A percentile compares a stretch with the other conserved stretches of the same genome.
Conservation (phyloP, 345 rosid genomes). For the Moricandia arvensis region DNA sequence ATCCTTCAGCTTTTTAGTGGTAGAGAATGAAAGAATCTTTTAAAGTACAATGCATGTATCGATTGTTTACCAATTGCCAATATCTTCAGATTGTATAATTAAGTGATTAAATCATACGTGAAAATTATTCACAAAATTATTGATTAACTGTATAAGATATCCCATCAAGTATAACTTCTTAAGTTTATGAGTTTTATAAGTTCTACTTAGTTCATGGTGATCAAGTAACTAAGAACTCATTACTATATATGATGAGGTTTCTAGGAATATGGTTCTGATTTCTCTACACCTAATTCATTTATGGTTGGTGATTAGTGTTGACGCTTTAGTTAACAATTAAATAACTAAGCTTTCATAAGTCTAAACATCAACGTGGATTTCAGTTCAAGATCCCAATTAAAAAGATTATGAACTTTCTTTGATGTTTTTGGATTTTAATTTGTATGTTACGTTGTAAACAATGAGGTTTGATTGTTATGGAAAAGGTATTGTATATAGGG, state of each 20-base stretch:
- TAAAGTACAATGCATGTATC: constrained; percentile 12
- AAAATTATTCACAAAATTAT: not conserved
- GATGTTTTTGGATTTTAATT: not conserved
- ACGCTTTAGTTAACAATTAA: not conserved
- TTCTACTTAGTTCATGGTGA: not conserved
- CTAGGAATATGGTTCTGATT: not conserved
- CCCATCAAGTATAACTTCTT: not conserved
- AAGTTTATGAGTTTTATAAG: not conserved
- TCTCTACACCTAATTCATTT: not conserved
- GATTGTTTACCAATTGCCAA: not conserved
- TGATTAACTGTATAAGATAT: not conserved
- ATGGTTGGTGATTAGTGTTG: not conserved
- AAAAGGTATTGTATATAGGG: not conserved
- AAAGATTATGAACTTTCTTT: not conserved
- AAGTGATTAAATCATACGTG: not conserved
- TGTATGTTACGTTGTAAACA: not conserved
- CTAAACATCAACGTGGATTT: not conserved
- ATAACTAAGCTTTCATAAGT: not conserved
- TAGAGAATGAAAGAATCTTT: constrained; percentile 35
- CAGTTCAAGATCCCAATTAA: not conserved
- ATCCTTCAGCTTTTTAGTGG: constrained; percentile 8
- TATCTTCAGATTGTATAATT: not conserved
- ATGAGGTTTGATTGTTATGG: not conserved
- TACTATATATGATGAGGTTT: not conserved
- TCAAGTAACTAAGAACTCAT: not conserved